Base-by-base conservation (phyloP, 1,284 basidiomycete genomes). In the Moesziomyces parantarcticus region DNA sequence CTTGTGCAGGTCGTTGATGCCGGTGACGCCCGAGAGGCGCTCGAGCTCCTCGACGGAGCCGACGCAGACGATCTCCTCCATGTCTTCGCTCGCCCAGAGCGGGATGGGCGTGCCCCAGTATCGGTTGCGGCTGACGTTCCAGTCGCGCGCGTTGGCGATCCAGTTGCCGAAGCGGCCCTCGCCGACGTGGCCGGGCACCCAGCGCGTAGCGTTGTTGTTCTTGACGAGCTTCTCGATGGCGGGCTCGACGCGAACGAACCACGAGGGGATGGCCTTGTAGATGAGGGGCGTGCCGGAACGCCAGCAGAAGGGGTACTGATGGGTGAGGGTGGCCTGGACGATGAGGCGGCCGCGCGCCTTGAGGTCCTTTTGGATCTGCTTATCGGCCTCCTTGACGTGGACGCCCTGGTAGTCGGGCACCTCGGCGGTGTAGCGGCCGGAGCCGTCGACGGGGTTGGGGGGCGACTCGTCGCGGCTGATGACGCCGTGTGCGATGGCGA, bases 31-130 rank as follows among this genome's bases (percentile, higher is more conserved):
- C 9, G 94, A 95, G 20, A 98, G 86, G 76, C 88, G 87, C 84
- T 97, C 92, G 36, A 99, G 87, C 85, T 99, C 91, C 61, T 89
- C 90, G 22, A 98, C 90, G 7, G 96, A 98, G 69, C 92, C 90
- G 58, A 99, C 86, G 76, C 90, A 93, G 43, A 98, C 88, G 69
- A 97, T 87, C 93, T 99, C 97, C 84, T 95, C 89, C 79, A 90
- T 87, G 85, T 99, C 96, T 3, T 96, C 93, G 79, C 92, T 95
- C 32, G 88, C 93, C 97, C 97, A 99, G 39, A 99, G 86, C 10
- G 97, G 97, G 68, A 99, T 91, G 8, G 97, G 97, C 8, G 96
- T 99, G 45, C 96, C 97, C 96, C 96, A 99, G 85, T 98, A 99
- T 62, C 97, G 89, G 87, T 99, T 99, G 72, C 97, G 89, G n/a